A percentile compares a stretch with the other conserved stretches of the same genome.
Evolutionary conservation across 1,139 yeast genomes (phyloP).

Genomic region (Lodderomyces metapsilosis): DNA sequence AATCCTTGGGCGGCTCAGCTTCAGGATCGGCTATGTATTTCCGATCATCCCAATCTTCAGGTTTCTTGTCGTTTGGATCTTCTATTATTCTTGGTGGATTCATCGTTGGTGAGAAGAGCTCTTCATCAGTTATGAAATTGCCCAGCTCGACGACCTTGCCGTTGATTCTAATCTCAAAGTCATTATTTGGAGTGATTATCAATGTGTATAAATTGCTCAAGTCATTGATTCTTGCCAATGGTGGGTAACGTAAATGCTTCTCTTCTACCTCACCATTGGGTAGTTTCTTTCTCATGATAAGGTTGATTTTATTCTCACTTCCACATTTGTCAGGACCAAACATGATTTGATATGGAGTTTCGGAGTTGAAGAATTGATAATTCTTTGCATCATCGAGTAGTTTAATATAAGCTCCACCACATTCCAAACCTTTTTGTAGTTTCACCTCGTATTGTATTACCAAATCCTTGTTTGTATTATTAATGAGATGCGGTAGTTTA

Average conservation of each 20-base stretch:
- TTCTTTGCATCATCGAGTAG: slow-evolving; percentile 44
- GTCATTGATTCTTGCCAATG: slow-evolving; percentile 59
- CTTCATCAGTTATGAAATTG: slow-evolving; percentile 49
- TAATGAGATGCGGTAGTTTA: slow-evolving; percentile 52
- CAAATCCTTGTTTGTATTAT: slow-evolving; percentile 58
- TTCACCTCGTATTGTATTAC: slow-evolving; percentile 90
- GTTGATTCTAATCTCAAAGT: slow-evolving; percentile 77
- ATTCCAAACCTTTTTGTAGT: slow-evolving; percentile 68
- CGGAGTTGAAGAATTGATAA: slow-evolving; percentile 28
- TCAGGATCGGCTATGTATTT: slow-evolving; percentile 65
- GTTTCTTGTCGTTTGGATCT: slow-evolving; percentile 65
- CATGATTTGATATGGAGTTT: slow-evolving; percentile 79
- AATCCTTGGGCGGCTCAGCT: slow-evolving; percentile 69
- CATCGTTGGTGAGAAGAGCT: slow-evolving; percentile 58
- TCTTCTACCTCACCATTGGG: slow-evolving; percentile 60
- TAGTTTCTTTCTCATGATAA: slow-evolving; percentile 62
- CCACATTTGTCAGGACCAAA: slow-evolving; percentile 97
- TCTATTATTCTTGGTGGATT: slow-evolving; percentile 61
- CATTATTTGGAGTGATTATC: slow-evolving; percentile 60
- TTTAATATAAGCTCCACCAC: slow-evolving; percentile 91
- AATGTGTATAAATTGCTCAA: slow-evolving; percentile 73
- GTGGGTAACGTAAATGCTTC: slow-evolving; percentile 65
- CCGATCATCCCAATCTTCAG: slow-evolving; percentile 76
- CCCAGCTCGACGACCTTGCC: slow-evolving; percentile 76
- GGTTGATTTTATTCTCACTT: slow-evolving; percentile 71